These are phyloP conservation scores for Brassica carinata DNA, from an alignment of 345 rosid species.

Conservation along the genomic window DNA sequence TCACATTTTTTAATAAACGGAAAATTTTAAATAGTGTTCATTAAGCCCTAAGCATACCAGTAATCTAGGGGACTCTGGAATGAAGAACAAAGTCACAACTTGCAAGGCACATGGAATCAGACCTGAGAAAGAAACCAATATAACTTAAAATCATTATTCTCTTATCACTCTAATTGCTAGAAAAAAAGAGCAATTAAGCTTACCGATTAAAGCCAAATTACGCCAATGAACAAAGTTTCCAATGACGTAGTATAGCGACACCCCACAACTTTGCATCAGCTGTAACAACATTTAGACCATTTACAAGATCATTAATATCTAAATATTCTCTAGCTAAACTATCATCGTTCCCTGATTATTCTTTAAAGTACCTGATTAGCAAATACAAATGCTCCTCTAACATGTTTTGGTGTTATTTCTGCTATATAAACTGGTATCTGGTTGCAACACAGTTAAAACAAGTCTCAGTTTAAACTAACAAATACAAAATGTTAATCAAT, in stretches of 20 bases:
- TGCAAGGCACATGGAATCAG: constrained; percentile 44
- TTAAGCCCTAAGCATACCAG: constrained; percentile 32
- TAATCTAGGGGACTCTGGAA: constrained; percentile 66
- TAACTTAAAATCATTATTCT: neutral
- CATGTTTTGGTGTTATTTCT: too few relatives aligned
- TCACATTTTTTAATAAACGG: neutral
- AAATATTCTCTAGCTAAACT: neutral
- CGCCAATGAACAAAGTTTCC: constrained; percentile 46
- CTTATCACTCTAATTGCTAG: neutral
- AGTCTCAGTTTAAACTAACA: neutral
- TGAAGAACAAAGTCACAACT: constrained; percentile 48
- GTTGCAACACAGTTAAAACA: too few relatives aligned
- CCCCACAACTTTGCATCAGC: constrained; percentile 42
- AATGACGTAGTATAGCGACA: constrained; percentile 38
- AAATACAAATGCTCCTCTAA: constrained; percentile 44
- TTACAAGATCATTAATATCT: neutral
- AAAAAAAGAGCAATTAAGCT: neutral
- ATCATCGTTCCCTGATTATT: neutral
- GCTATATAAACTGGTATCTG: too few relatives aligned
- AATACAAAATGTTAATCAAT: neutral
- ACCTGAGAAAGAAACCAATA: constrained; percentile 20
- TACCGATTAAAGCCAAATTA: constrained; percentile 43
- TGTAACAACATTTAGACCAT: neutral
- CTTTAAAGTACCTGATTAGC: constrained; percentile 40
- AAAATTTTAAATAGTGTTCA: neutral